phyloP scores from a whole-genome alignment of 83 land plant species.

The Thuja plicata region DNA sequence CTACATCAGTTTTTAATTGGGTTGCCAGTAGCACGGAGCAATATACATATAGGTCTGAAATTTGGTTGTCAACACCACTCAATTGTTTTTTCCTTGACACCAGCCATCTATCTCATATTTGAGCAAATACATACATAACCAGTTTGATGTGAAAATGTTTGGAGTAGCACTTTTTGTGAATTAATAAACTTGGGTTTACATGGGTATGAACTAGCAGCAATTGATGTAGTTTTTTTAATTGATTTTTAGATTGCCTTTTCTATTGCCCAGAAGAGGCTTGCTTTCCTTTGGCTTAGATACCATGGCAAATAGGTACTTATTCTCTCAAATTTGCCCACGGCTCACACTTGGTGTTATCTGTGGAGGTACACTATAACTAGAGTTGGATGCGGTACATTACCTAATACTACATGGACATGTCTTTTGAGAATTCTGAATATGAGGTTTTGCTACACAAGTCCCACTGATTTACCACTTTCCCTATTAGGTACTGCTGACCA shows the following conservation, averaged over 20 bases:
- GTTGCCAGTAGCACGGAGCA: neutral
- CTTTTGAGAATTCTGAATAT: neutral
- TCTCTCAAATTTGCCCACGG: too few species aligned
- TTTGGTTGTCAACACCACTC: neutral
- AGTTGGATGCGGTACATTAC: neutral
- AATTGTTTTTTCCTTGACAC: neutral
- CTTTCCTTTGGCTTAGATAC: neutral
- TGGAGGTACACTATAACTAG: neutral
- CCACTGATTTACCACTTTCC: neutral
- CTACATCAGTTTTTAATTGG: neutral
- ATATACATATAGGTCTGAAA: neutral
- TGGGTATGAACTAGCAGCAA: neutral
- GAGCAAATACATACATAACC: neutral
- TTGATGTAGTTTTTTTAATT: neutral
- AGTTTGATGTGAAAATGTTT: neutral
- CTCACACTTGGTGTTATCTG: too few species aligned
- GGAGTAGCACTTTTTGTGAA: neutral
- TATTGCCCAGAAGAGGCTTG: neutral
- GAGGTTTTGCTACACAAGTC: neutral
- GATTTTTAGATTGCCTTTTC: neutral
- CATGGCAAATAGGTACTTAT: neutral
- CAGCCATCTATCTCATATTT: too few species aligned
- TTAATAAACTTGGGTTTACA: neutral
- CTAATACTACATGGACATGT: neutral
- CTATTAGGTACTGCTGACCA: neutral